Conservation (phyloP, 208 protist species). For the Novymonas esmeraldas region DNA sequence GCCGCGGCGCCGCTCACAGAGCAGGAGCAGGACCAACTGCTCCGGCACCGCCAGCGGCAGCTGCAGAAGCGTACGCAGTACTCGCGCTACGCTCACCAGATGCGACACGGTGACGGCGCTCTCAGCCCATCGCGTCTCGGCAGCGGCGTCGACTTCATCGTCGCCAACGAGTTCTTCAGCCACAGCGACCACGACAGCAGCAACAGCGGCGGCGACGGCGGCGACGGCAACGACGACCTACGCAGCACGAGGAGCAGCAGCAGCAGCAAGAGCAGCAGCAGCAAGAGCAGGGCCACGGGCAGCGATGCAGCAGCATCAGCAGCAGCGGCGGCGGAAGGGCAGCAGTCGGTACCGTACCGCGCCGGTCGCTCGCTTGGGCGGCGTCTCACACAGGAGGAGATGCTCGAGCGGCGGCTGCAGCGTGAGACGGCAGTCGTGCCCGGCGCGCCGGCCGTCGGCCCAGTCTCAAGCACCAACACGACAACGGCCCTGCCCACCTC, state of each 20-base stretch:
- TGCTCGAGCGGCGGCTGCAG: background rate
- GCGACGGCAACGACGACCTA: background rate
- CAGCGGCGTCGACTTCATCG: conserved; percentile 27
- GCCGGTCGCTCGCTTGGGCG: conserved; percentile 7
- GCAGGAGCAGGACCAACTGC: conserved; percentile 3
- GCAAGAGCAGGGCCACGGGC: background rate
- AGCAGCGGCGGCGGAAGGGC: background rate
- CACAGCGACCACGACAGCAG: conserved; percentile 6
- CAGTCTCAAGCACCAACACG: background rate
- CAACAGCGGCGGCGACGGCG: background rate
- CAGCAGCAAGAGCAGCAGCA: conserved; percentile 1
- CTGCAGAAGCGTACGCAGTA: conserved; percentile 28
- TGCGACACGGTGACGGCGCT: background rate
- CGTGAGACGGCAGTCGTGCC: background rate
- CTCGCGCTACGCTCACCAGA: conserved; percentile 25
- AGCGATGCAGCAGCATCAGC: background rate
- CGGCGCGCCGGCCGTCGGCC: background rate
- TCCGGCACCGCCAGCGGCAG: background rate
- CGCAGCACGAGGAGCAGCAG: conserved; percentile 1
- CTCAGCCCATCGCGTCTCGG: background rate
- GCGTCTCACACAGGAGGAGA: conserved; percentile 6
- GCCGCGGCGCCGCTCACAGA: background rate
- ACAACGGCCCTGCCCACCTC: background rate
- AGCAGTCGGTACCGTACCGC: background rate
- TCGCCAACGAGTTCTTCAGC: conserved; percentile 24